Percentiles rank a stretch among this genome's conserved stretches.
Conservation (phyloP, 2,329 filamentous ascomycete genomes). For the Zymoseptoria tritici region DNA sequence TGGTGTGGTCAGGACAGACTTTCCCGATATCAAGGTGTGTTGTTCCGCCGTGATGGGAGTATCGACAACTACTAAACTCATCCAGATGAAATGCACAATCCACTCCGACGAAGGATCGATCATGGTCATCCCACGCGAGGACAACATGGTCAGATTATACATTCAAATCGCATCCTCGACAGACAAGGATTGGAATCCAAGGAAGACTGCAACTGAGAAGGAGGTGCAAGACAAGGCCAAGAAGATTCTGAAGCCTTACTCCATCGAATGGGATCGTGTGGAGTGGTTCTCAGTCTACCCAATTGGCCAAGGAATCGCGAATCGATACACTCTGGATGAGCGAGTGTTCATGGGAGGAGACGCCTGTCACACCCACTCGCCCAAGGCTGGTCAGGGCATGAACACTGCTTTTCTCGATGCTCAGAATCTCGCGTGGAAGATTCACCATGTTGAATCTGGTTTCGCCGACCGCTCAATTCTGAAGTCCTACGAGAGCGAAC, state of each 20-base stretch:
- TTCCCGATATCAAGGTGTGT: conserved; percentile 54
- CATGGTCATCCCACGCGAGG: conserved; percentile 53
- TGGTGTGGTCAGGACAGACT: conserved; percentile 54
- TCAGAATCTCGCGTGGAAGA: conserved; percentile 91
- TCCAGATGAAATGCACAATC: conserved; percentile 60
- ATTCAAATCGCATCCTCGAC: conserved; percentile 56
- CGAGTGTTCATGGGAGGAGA: conserved; percentile 60
- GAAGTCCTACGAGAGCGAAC: conserved; percentile 78
- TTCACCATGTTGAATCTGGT: conserved; percentile 79
- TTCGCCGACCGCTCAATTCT: conserved; percentile 70
- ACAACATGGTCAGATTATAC: conserved; percentile 49
- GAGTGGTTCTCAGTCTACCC: conserved; percentile 62
- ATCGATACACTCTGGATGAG: conserved; percentile 57
- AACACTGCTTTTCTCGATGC: conserved; percentile 57
- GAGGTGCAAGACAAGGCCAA: conserved; percentile 53
- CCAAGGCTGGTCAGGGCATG: conserved; percentile 59
- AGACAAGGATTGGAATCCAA: conserved; percentile 54
- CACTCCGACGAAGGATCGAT: conserved; percentile 57
- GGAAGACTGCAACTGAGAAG: conserved; percentile 52
- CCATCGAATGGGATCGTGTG: conserved; percentile 55
- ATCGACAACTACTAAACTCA: conserved; percentile 4
- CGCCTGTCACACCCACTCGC: conserved; percentile 56
- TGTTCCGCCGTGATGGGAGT: too few relatives aligned
- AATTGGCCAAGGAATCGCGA: conserved; percentile 59
- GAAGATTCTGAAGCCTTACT: conserved; percentile 53